These are phyloP conservation scores for Ilyonectria robusta DNA, from an alignment of 2,329 filamentous ascomycete species.

Conservation along the genomic window DNA sequence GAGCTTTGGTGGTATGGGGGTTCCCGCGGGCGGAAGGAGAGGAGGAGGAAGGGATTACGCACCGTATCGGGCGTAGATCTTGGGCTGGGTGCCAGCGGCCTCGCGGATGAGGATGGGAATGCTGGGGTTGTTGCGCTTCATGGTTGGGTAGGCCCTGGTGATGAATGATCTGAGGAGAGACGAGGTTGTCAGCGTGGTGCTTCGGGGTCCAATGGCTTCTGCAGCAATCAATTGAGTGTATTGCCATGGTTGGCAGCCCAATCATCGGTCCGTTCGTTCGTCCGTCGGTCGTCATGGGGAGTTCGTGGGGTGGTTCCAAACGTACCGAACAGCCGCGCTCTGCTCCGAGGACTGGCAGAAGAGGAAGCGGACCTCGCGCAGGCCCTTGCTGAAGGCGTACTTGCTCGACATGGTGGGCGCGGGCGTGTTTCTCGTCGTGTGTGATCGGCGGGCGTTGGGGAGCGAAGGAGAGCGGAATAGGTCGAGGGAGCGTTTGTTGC, in stretches of 20 bases:
- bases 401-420: constrained; percentile 82
- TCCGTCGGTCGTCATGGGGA: neutral
- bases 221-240: neutral
- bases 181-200: constrained; percentile 32
- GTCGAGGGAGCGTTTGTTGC: constrained; percentile 38
- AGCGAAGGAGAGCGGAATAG: neutral
- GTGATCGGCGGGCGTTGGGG: constrained; percentile 5
- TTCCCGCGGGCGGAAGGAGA: neutral
- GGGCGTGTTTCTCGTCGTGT: constrained; percentile 6
- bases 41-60: constrained; percentile 38
- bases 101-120: constrained; percentile 96
- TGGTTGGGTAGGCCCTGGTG: constrained; percentile 91
- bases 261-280: neutral
- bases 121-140: constrained; percentile 99
- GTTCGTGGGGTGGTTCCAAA: constrained; percentile 32
- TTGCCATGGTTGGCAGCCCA: neutral
- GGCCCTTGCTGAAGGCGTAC: constrained; percentile 88
- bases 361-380: constrained; percentile 97
- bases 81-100: constrained; percentile 86
- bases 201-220: neutral
- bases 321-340: constrained; percentile 89
- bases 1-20: too few species aligned
- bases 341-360: constrained; percentile 96
- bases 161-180: constrained; percentile 81
- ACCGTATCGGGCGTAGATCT: constrained; percentile 95